Conservation (phyloP, 2,329 filamentous ascomycete genomes). For the Ophiostoma perfectum region DNA sequence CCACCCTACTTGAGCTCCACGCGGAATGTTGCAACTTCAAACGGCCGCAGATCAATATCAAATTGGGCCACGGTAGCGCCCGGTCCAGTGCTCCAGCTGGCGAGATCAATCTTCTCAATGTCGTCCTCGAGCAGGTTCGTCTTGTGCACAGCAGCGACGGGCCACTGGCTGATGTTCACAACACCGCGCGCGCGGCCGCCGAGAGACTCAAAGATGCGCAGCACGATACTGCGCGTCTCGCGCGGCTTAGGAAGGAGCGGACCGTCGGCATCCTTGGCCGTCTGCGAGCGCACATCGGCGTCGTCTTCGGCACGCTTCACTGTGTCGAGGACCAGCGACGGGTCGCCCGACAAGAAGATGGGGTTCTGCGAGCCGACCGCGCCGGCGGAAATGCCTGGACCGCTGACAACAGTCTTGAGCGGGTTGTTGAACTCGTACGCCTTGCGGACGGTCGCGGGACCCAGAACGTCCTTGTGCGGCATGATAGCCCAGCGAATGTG, state of each 20-base stretch:
- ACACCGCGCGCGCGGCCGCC: conserved; percentile 72
- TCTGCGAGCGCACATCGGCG: conserved; percentile 61
- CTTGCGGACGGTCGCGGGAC: conserved; percentile 53
- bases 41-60: conserved; percentile 64
- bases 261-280: conserved; percentile 30
- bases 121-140: conserved; percentile 88
- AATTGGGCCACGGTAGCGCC: conserved; percentile 37
- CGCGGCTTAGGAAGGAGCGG: conserved; percentile 49
- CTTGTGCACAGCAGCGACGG: conserved; percentile 73
- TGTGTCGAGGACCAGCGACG: conserved; percentile 73
- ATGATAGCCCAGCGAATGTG: conserved; percentile 62
- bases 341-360: conserved; percentile 61
- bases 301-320: conserved; percentile 93
- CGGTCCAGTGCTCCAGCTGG: conserved; percentile 33
- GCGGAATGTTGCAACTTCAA: conserved; percentile 74
- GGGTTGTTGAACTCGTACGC: conserved; percentile 64
- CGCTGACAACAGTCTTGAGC: conserved; percentile 35
- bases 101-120: conserved; percentile 56
- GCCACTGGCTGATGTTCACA: conserved; percentile 45
- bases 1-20: conserved; percentile 24
- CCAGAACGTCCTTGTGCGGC: conserved; percentile 54
- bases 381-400: conserved; percentile 34
- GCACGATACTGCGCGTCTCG: conserved; percentile 70
- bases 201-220: conserved; percentile 82
- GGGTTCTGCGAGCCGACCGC: conserved; percentile 35